phyloP scores from a whole-genome alignment of 805 yeast genomes.

The Candida tibetensis region DNA sequence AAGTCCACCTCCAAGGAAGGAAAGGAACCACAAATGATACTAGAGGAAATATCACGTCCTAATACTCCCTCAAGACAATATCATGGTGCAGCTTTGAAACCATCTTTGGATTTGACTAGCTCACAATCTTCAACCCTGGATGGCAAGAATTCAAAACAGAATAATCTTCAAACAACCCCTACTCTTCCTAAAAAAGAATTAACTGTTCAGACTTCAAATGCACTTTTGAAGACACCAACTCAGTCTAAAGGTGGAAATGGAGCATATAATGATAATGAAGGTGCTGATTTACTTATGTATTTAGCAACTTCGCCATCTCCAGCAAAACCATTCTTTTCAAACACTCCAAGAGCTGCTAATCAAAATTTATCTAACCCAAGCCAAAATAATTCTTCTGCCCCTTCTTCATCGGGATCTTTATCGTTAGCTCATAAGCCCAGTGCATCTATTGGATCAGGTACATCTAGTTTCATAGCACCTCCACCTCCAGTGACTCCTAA shows the following conservation, averaged over 20 bases:
- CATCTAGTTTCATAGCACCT: constrained; percentile 26
- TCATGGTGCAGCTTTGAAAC: constrained; percentile 10
- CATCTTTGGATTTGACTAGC: constrained; percentile 11
- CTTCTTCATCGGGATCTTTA: constrained; percentile 26
- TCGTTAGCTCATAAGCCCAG: constrained; percentile 11
- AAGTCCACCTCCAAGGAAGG: constrained; percentile 4
- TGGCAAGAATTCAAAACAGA: constrained; percentile 1
- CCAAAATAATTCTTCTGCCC: constrained; percentile 10
- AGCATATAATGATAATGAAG: constrained; percentile 50
- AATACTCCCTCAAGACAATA: constrained; percentile 22
- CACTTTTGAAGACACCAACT: constrained; percentile 34
- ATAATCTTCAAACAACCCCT: constrained; percentile 12
- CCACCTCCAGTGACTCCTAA: constrained; percentile 48
- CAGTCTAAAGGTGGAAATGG: constrained; percentile 22
- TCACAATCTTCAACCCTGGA: background rate
- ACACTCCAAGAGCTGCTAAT: constrained; percentile 27
- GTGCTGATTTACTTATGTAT: constrained; percentile 78
- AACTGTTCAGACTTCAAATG: constrained; percentile 2
- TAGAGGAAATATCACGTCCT: constrained; percentile 29
- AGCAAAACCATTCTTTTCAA: constrained; percentile 37
- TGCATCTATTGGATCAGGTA: constrained; percentile 25
- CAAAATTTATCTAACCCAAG: constrained; percentile 1
- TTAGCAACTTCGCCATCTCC: constrained; percentile 83
- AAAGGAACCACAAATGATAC: constrained; percentile 23
- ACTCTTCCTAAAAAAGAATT: constrained; percentile 12